phyloP scores from a whole-genome alignment of 176 grass and related monocot genomes.

The Neostapfia colusana region DNA sequence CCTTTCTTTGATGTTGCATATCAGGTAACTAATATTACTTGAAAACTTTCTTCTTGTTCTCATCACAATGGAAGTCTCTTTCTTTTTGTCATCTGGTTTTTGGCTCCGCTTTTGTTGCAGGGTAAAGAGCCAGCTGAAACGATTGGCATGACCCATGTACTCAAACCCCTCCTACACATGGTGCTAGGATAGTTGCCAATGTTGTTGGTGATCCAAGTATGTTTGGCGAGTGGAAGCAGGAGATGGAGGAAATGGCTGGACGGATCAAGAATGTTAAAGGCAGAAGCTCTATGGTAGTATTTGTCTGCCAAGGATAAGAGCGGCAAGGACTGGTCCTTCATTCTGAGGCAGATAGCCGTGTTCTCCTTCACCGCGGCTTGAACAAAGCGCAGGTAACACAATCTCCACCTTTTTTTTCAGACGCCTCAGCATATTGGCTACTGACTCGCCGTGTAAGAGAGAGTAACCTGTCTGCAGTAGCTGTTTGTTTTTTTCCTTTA shows the following conservation, averaged over 20 bases:
- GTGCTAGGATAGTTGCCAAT: conserved; percentile 88
- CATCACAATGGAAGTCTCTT: conserved; percentile 1
- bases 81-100: neutral
- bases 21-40: conserved; percentile 55
- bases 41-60: neutral
- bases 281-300: conserved; percentile 73
- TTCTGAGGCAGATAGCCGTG: conserved; percentile 95
- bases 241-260: conserved; percentile 91
- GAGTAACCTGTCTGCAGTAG: too few species aligned
- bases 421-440: neutral
- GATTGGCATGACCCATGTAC: conserved; percentile 91
- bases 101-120: conserved; percentile 26
- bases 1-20: conserved; percentile 99
- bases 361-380: conserved; percentile 93
- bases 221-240: conserved; percentile 93
- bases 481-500: neutral
- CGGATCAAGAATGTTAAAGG: conserved; percentile 91
- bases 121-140: conserved; percentile 98
- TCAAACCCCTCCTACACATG: conserved; percentile 88
- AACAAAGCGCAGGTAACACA: conserved; percentile 70
- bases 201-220: conserved; percentile 81
- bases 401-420: neutral
- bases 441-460: neutral
- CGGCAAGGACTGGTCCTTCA: conserved; percentile 95
- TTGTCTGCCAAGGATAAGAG: conserved; percentile 72